A percentile compares a stretch with the other conserved stretches of the same genome.
phyloP scores from a whole-genome alignment of 2,329 filamentous ascomycete species.

The Emydomyces testavorans region DNA sequence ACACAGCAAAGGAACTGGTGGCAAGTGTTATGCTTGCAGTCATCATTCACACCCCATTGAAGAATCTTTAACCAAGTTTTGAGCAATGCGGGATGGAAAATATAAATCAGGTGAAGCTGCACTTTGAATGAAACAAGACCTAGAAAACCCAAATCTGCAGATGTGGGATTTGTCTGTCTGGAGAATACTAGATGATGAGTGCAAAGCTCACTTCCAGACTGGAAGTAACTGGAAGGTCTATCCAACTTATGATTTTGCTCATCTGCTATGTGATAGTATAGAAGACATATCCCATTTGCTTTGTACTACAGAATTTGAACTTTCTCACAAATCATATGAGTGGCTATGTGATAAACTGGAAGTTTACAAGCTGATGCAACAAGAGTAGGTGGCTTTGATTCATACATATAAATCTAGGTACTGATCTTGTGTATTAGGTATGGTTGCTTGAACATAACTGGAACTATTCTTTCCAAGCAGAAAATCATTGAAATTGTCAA shows the following conservation, averaged over 20 bases:
- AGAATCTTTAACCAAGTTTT: constrained; percentile 64
- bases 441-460: constrained; percentile 60
- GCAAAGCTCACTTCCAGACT: constrained; percentile 58
- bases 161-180: constrained; percentile 96
- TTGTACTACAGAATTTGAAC: constrained; percentile 86
- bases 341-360: constrained; percentile 73
- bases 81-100: constrained; percentile 82
- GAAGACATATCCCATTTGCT: constrained; percentile 85
- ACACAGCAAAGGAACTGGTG: constrained; percentile 58
- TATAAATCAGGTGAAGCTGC: constrained; percentile 76
- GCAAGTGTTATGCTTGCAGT: constrained; percentile 64
- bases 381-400: constrained; percentile 52
- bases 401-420: not conserved
- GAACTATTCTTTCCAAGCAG: constrained; percentile 72
- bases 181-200: constrained; percentile 49
- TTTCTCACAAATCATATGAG: constrained; percentile 77
- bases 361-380: constrained; percentile 86
- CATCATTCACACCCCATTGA: constrained; percentile 66
- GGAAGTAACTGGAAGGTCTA: constrained; percentile 83
- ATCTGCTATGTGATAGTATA: constrained; percentile 84
- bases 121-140: constrained; percentile 82
- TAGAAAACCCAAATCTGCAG: constrained; percentile 74
- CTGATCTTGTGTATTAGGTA: constrained; percentile 26
- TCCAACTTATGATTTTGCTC: constrained; percentile 86
- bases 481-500: constrained; percentile 65